These are phyloP conservation scores for Kalanchoe fedtschenkoi DNA, from an alignment of 164 flowering plant genomes.

Conservation along the genomic window DNA sequence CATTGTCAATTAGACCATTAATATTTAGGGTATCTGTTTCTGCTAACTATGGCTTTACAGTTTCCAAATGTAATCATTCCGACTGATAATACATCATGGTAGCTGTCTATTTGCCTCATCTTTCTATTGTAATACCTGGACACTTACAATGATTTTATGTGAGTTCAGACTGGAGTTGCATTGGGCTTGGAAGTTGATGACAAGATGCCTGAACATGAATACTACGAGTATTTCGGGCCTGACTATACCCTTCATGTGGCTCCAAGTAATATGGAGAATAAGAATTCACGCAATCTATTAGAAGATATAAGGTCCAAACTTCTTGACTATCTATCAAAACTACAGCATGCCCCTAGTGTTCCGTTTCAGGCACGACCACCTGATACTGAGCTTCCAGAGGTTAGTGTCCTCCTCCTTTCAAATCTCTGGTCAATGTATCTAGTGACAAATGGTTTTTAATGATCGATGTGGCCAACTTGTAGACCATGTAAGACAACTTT, in stretches of 20 bases:
- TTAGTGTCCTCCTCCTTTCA: conserved; percentile 18
- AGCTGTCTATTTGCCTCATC: no score
- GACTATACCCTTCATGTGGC: conserved; percentile 80
- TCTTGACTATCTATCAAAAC: conserved; percentile 60
- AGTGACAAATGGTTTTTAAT: not conserved
- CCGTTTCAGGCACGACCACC: conserved; percentile 76
- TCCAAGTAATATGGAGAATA: conserved; percentile 89
- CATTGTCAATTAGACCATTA: not conserved
- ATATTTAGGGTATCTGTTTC: not conserved
- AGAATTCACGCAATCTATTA: conserved; percentile 49
- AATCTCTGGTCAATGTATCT: not conserved
- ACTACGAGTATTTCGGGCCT: conserved; percentile 81
- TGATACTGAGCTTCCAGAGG: conserved; percentile 62
- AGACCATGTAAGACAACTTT: not conserved
- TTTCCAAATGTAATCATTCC: not conserved
- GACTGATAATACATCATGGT: not conserved
- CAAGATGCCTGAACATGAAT: conserved; percentile 78
- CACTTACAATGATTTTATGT: not conserved
- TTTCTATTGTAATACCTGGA: not conserved
- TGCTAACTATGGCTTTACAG: not conserved
- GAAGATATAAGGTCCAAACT: conserved; percentile 55
- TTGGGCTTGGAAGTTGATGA: conserved; percentile 73
- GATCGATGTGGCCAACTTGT: not conserved
- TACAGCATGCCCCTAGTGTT: conserved; percentile 81
- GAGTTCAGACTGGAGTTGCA: conserved; percentile 65